These are phyloP conservation scores for Komagataella pseudopastoris DNA, from an alignment of 805 yeast species.

Conservation along the genomic window DNA sequence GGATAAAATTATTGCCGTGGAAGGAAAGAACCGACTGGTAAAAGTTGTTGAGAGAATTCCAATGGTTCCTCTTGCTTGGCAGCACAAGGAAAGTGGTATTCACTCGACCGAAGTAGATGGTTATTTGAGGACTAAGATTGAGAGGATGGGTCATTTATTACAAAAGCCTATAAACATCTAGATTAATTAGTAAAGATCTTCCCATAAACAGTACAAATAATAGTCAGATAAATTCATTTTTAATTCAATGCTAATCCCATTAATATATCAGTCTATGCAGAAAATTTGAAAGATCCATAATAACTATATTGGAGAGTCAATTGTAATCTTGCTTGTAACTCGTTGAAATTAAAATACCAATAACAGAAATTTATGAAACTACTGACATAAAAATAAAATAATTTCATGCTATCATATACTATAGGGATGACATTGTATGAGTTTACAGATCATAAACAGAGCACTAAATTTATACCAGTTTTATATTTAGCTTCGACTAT, in stretches of 20 bases:
- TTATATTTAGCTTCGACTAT: background rate
- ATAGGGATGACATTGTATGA: too few species aligned
- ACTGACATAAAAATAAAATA: too few species aligned
- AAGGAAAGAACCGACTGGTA: slow-evolving; percentile 65
- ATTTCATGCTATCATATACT: too few species aligned
- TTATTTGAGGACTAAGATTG: slow-evolving; percentile 84
- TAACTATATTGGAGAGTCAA: too few species aligned
- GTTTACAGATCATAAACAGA: background rate
- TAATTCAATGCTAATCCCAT: too few species aligned
- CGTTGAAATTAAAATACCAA: too few species aligned
- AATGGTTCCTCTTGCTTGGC: slow-evolving; percentile 96
- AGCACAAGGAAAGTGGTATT: slow-evolving; percentile 46
- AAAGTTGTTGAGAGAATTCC: slow-evolving; percentile 84
- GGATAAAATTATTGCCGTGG: slow-evolving; percentile 90
- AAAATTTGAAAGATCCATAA: too few species aligned
- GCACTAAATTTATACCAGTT: background rate
- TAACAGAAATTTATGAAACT: too few species aligned
- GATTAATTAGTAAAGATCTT: background rate
- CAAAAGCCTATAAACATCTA: slow-evolving; percentile 21
- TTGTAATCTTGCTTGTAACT: too few species aligned
- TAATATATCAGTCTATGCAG: too few species aligned
- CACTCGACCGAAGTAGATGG: slow-evolving; percentile 82
- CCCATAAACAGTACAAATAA: background rate
- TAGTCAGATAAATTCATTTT: background rate
- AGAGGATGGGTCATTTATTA: slow-evolving; percentile 92